These are phyloP conservation scores for Clitoria ternatea DNA, from an alignment of 306 rosid species.

Conservation along the genomic window DNA sequence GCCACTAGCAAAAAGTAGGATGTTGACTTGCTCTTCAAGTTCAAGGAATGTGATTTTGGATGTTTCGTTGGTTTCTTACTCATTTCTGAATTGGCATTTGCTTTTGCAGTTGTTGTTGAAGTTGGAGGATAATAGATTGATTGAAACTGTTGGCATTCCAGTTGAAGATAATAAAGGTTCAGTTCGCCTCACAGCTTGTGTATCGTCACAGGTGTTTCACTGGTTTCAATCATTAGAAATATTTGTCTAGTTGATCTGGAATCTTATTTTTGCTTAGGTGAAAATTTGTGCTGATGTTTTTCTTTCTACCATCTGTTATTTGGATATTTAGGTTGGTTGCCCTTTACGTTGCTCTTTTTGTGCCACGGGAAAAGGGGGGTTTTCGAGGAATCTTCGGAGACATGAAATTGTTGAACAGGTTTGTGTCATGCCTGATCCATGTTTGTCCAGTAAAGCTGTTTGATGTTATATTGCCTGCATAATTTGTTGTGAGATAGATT, in stretches of 20 bases:
- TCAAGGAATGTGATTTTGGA: not conserved
- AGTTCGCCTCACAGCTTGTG: conserved; percentile 90
- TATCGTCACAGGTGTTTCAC: conserved; percentile 81
- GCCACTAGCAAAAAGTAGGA: not conserved
- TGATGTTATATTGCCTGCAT: conserved; percentile 15
- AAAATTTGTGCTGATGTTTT: conserved; percentile 8
- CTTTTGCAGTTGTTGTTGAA: conserved; percentile 74
- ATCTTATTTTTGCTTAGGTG: not conserved
- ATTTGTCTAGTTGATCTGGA: conserved; percentile 9
- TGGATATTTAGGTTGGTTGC: conserved; percentile 76
- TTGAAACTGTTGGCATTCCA: conserved; percentile 97
- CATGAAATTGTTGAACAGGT: conserved; percentile 99
- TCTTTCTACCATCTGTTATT: conserved; percentile 5
- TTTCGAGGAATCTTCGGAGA: conserved; percentile 77
- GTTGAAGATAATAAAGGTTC: conserved; percentile 53
- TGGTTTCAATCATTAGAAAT: conserved; percentile 16
- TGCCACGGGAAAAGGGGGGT: conserved; percentile 98
- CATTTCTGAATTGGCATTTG: not conserved
- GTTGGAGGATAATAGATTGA: conserved; percentile 87
- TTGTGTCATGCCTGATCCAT: conserved; percentile 4
- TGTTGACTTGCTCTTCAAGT: conserved; percentile 15
- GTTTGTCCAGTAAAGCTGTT: conserved; percentile 1
- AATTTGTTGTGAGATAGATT: not conserved
- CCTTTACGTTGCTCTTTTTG: conserved; percentile 93
- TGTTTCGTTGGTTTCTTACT: conserved; percentile 5